Conservation (phyloP, 1,139 yeast species). For the Barnettozyma hawaiiensis region DNA sequence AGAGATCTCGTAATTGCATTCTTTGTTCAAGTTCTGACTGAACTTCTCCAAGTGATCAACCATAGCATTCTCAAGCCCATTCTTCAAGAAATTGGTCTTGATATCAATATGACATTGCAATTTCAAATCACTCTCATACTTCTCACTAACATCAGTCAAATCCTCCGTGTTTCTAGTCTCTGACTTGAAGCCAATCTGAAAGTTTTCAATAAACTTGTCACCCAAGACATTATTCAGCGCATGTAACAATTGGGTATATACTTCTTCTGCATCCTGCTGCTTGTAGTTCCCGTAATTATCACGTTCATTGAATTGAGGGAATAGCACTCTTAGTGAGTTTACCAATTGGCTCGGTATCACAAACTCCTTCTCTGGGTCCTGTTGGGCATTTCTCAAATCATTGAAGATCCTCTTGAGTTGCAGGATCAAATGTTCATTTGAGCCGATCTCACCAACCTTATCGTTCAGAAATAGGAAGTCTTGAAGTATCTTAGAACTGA, state of each 20-base stretch:
- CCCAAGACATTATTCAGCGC: conserved; percentile 44
- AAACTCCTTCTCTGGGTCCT: conserved; percentile 26
- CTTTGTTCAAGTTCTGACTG: conserved; percentile 61
- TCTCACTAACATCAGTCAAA: conserved; percentile 48
- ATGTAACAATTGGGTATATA: conserved; percentile 72
- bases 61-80: conserved; percentile 73
- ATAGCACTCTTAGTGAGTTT: conserved; percentile 53
- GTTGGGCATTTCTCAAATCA: conserved; percentile 38
- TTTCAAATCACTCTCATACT: conserved; percentile 60
- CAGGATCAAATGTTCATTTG: conserved; percentile 31
- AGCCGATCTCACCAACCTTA: conserved; percentile 28
- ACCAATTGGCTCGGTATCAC: conserved; percentile 63
- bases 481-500: conserved; percentile 37
- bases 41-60: conserved; percentile 73
- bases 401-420: conserved; percentile 35
- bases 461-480: conserved; percentile 14
- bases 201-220: conserved; percentile 47
- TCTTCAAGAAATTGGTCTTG: conserved; percentile 81
- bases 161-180: conserved; percentile 52
- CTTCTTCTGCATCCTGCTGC: conserved; percentile 98
- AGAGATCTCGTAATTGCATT: conserved; percentile 64
- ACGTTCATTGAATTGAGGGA: conserved; percentile 87
- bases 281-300: conserved; percentile 64
- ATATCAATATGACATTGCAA: conserved; percentile 85
- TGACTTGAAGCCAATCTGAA: conserved; percentile 61